A percentile compares a stretch with the other conserved stretches of the same genome.
phyloP scores from a whole-genome alignment of 2,329 filamentous ascomycete species.

The Colletotrichum filicis region DNA sequence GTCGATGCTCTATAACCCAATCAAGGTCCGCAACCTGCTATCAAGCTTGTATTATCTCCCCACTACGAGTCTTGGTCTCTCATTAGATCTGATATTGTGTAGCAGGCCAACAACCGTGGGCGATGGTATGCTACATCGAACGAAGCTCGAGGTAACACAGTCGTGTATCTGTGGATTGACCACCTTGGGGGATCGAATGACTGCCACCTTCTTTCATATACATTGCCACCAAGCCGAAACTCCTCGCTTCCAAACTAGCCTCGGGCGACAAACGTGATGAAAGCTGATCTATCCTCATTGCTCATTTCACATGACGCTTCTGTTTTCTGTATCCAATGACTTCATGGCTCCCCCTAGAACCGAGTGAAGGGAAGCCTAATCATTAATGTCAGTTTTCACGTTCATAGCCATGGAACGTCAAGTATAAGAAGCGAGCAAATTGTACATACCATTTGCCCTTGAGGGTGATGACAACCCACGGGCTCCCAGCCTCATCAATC shows the following conservation, averaged over 20 bases:
- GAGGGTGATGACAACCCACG: constrained; percentile 87
- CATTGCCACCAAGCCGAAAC: not conserved
- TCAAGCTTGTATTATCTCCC: not conserved
- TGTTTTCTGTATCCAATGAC: not conserved
- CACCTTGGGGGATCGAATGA: not conserved
- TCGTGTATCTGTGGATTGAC: not conserved
- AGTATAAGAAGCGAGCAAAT: constrained; percentile 52
- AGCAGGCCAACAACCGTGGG: not conserved
- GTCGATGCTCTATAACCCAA: not conserved
- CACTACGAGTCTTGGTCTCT: not conserved
- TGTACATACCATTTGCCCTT: constrained; percentile 84
- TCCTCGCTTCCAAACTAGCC: not conserved
- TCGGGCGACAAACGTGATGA: not conserved
- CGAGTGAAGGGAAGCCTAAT: constrained; percentile 49
- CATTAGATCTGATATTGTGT: not conserved
- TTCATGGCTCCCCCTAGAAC: constrained; percentile 40
- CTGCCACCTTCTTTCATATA: not conserved
- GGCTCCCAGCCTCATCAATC: constrained; percentile 81
- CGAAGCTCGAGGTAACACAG: not conserved
- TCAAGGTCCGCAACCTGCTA: not conserved
- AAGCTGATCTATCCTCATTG: not conserved
- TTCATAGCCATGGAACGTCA: not conserved
- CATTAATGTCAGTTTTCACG: constrained; percentile 10
- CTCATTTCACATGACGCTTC: not conserved
- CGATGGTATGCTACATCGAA: not conserved